Percentiles rank a stretch among this genome's conserved stretches.
Evolutionary conservation across 768 basidiomycete genomes (phyloP).

Genomic region (Podaxis pistillaris): DNA sequence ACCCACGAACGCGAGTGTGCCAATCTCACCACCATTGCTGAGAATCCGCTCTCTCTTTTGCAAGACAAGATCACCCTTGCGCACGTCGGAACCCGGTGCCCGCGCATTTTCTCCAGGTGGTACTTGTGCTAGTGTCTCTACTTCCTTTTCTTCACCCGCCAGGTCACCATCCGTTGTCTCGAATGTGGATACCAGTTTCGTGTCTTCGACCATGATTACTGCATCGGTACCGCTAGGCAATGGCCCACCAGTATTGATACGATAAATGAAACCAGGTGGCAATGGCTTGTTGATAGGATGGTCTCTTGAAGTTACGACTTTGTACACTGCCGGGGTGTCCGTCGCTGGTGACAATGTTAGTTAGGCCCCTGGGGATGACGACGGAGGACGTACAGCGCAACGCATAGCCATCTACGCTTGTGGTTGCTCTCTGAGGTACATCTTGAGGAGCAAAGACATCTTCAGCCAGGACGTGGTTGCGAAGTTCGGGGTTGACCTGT

Average conservation of each 20-base stretch:
- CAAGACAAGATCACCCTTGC: constrained; percentile 64
- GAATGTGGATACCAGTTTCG: constrained; percentile 60
- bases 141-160: constrained; percentile 65
- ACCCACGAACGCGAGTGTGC: constrained; percentile 79
- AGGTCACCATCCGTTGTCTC: constrained; percentile 31
- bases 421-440: constrained; percentile 64
- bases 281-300: constrained; percentile 48
- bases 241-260: constrained; percentile 86
- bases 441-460: constrained; percentile 65
- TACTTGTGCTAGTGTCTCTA: constrained; percentile 65
- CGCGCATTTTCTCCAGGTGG: constrained; percentile 71
- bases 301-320: constrained; percentile 58
- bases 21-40: constrained; percentile 77
- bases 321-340: constrained; percentile 63
- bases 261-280: constrained; percentile 54
- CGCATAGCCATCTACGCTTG: constrained; percentile 90
- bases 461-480: constrained; percentile 73
- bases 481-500: constrained; percentile 60
- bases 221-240: constrained; percentile 73
- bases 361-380: neutral
- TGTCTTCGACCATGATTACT: constrained; percentile 94
- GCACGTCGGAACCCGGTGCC: constrained; percentile 70
- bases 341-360: constrained; percentile 41
- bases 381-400: constrained; percentile 52
- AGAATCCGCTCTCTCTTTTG: constrained; percentile 59